phyloP scores from a whole-genome alignment of 169 alveolate genomes.

The Theileria orientalis region DNA sequence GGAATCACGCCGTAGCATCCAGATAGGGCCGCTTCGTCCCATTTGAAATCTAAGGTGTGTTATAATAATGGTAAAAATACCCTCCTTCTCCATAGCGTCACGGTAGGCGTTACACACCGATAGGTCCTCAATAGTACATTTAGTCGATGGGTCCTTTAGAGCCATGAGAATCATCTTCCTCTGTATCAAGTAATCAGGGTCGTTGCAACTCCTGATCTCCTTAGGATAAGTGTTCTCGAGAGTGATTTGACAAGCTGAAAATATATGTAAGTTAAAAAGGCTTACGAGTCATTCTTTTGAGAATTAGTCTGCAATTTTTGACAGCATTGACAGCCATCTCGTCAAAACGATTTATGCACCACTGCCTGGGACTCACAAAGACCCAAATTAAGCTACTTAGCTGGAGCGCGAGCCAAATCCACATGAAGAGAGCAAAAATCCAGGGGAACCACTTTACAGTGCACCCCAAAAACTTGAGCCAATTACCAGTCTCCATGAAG shows the following conservation, averaged over 20 bases:
- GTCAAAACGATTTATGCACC: slow-evolving; percentile 53
- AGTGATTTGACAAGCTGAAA: slow-evolving; percentile 52
- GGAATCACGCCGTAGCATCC: slow-evolving; percentile 57
- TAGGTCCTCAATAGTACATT: slow-evolving; percentile 39
- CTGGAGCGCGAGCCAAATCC: slow-evolving; percentile 19
- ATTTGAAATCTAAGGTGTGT: slow-evolving; percentile 29
- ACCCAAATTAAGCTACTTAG: slow-evolving; percentile 33
- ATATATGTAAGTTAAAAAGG: neutral
- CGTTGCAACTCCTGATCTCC: slow-evolving; percentile 59
- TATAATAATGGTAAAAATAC: neutral
- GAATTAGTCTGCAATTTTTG: slow-evolving; percentile 45
- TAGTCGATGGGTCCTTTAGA: slow-evolving; percentile 11
- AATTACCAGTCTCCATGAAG: slow-evolving; percentile 76
- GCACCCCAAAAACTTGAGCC: slow-evolving; percentile 77
- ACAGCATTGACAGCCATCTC: slow-evolving; percentile 63
- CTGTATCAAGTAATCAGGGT: slow-evolving; percentile 27
- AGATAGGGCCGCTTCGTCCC: slow-evolving; percentile 12
- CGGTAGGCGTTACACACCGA: slow-evolving; percentile 53
- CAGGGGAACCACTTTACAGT: slow-evolving; percentile 83
- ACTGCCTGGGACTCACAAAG: slow-evolving; percentile 36
- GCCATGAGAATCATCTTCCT: slow-evolving; percentile 43
- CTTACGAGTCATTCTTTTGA: slow-evolving; percentile 24
- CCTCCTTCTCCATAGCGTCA: slow-evolving; percentile 20
- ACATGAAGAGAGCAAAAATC: slow-evolving; percentile 60
- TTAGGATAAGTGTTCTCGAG: slow-evolving; percentile 3